Evolutionary conservation across 306 rosid genomes (phyloP), one percentile per base, ranked within the genome.

Genomic region (Prunus dulcis): DNA sequence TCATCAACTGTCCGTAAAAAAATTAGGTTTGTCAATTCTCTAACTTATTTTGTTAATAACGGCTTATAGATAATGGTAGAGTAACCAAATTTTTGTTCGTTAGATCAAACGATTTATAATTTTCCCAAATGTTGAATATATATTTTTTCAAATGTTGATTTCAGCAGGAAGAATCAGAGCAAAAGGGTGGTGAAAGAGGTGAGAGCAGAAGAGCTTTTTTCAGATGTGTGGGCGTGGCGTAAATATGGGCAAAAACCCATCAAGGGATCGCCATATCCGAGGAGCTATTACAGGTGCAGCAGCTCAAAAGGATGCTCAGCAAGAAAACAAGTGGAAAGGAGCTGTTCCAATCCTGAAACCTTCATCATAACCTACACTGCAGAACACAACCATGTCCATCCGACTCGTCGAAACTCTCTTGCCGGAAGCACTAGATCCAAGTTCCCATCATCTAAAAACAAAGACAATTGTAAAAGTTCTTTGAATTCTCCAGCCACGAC

Each of bases 181-280:
- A 89, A 89, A 71, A 89, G 82, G 55, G 87, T 83, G 58, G 88
- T 90, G 85, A 87, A 89, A 83, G 73, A 90, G 74, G 93, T 90
- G 23, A 82, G 30, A 74, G 90, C 76, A 28, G 89, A 88, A 58
- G 87, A 86, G 17, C 43, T 86, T 0, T 65, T 85, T 13, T 83
- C 89, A 7, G 99, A 95, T 56, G 71, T 82, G 71, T 92, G 99
- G 99, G 91, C 96, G 50, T 95, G 99, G 99, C 77, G 99, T 15
- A 95, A 95, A 82, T 95, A 95, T 58, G 99, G 99, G 56, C 99
- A 95, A 72, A 95, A 95, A 78, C 97, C 99, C 11, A 95, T 95
- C 10, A 95, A 95, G 81, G 99, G 99, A 11, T 92, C 99, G 6
- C 96, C 97, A 0, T 87, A 90, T 82, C 99, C 99, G 0, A 85